Evolutionary conservation across 2,329 filamentous ascomycete species (phyloP), one percentile per base, ranked within the genome.

Genomic region (Bipolaris zeicola): DNA sequence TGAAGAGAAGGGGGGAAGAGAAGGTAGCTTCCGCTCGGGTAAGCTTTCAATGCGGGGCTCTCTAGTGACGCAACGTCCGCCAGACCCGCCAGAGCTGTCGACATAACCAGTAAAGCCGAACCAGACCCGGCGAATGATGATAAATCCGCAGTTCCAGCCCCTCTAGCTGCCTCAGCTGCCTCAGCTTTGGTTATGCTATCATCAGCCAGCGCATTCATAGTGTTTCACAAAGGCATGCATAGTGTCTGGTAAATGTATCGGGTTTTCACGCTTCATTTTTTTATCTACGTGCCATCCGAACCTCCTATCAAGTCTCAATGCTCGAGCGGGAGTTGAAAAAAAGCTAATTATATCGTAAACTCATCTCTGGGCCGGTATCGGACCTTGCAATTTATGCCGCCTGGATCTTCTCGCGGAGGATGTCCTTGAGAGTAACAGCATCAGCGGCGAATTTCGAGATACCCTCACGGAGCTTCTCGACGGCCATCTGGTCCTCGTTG

Each of bases 361-460:
- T 63, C 57, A 55, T 64, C 53, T 59, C 66, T n/a, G 20, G 14
- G n/a, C 44, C 68, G 61, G 67, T 65, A 64, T 68, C 71, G 67
- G 67, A 66, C 31, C 54, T 36, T 16, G 10, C 53, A 52, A 42
- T 68, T 61, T 76, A 78, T 38, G 53, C 46, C 51, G 69, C 66
- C 67, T 77, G 61, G 71, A 98, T 85, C 91, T 97, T 98, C 81
- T 87, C 80, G 85, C 89, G 89, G 75, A 99, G 85, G 74, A 96
- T 93, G 64, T 87, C 85, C 90, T 98, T 98, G 72, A 99, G 88
- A 58, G 92, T 96, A 67, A 93, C 82, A 68, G 95, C 93, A 76
- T 99, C 95, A 69, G 95, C 95, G 57, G 95, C 94, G 76, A 99
- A 99, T 84, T 97, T 97, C 85, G 91, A 96, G 85, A 99, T 99